These are phyloP conservation scores for Coemansia sp. DNA, from an alignment of 192 early-diverging fungal genomes.

Conservation along the genomic window DNA sequence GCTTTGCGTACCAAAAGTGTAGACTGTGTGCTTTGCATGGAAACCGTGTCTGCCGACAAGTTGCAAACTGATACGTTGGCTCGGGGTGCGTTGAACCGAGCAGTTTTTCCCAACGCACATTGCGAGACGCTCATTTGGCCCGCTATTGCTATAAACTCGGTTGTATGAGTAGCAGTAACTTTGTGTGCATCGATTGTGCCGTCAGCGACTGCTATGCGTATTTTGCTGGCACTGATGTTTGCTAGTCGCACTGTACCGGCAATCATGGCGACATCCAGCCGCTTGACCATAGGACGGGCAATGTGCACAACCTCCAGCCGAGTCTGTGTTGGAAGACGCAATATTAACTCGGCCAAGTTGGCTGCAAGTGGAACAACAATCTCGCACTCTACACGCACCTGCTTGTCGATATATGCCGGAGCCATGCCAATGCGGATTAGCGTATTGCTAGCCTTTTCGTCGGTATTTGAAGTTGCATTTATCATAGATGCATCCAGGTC, in stretches of 20 bases:
- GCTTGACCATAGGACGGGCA: background rate
- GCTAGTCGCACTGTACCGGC: slow-evolving; percentile 13
- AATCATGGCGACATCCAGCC: slow-evolving; percentile 28
- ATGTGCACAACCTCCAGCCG: slow-evolving; percentile 9
- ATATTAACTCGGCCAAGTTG: background rate
- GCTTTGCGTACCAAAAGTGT: background rate
- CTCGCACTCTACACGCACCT: slow-evolving; percentile 5
- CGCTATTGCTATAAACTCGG: slow-evolving; percentile 23
- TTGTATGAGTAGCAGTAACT: background rate
- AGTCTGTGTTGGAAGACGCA: slow-evolving; percentile 31
- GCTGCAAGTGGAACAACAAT: slow-evolving; percentile 5
- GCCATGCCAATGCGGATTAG: background rate
- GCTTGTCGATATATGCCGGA: background rate
- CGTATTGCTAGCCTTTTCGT: background rate
- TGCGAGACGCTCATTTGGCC: slow-evolving; percentile 11
- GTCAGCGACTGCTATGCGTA: slow-evolving; percentile 28
- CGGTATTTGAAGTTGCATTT: background rate
- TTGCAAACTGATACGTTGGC: slow-evolving; percentile 10
- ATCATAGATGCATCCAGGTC: background rate
- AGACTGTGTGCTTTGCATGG: background rate
- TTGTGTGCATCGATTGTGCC: slow-evolving; percentile 16
- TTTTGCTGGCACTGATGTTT: background rate
- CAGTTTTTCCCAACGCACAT: slow-evolving; percentile 11
- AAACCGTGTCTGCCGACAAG: background rate
- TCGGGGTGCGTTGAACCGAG: slow-evolving; percentile 17